Evolutionary conservation across 306 rosid genomes (phyloP).

Genomic region (Notholithocarpus densiflorus): DNA sequence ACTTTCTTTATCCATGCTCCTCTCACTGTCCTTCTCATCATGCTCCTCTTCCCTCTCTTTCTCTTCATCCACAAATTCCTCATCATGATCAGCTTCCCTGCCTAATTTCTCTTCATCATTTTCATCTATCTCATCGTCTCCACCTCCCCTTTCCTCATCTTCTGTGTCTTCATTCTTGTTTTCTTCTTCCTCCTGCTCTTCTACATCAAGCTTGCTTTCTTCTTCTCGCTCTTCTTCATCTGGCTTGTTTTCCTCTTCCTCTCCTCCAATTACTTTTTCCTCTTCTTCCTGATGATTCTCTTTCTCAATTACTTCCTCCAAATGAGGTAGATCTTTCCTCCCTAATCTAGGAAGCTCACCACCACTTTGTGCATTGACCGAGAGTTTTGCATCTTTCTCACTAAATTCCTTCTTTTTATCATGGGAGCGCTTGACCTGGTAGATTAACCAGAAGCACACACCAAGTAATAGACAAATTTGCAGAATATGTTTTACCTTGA

Average conservation of each 20-base stretch:
- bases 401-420: constrained; percentile 77
- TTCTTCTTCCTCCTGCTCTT: constrained; percentile 59
- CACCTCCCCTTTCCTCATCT: constrained; percentile 58
- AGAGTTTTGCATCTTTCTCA: constrained; percentile 38
- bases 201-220: constrained; percentile 36
- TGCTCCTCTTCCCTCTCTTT: constrained; percentile 47
- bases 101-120: constrained; percentile 61
- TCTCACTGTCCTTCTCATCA: constrained; percentile 45
- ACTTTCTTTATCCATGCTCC: constrained; percentile 40
- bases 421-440: constrained; percentile 91
- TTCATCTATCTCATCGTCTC: constrained; percentile 76
- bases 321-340: constrained; percentile 67
- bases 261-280: constrained; percentile 52
- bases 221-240: constrained; percentile 39
- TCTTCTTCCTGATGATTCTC: constrained; percentile 68
- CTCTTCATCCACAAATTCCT: constrained; percentile 59
- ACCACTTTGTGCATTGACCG: constrained; percentile 19
- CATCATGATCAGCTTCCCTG: constrained; percentile 46
- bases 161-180: constrained; percentile 49
- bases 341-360: constrained; percentile 55
- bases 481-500: constrained; percentile 71
- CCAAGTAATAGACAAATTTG: constrained; percentile 76
- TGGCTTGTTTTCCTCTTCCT: constrained; percentile 53
- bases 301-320: constrained; percentile 32
- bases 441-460: constrained; percentile 87